These are phyloP conservation scores for Albatrellus ellisii DNA, from an alignment of 768 basidiomycete species.

Conservation along the genomic window DNA sequence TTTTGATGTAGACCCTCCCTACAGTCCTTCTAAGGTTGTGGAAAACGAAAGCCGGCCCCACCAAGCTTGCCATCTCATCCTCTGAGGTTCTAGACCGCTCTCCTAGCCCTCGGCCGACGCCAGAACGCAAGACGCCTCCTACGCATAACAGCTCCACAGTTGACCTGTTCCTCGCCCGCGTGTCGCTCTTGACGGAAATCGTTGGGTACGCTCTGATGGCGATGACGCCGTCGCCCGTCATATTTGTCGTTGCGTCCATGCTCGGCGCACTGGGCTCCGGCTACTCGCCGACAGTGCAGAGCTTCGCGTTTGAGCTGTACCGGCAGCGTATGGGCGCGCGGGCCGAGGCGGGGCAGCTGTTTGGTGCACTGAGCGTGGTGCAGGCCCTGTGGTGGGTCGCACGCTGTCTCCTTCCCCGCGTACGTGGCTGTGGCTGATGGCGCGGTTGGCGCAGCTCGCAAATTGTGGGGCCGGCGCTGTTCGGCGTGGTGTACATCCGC, in stretches of 20 bases:
- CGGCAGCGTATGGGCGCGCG: neutral
- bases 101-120: constrained; percentile 1
- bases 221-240: neutral
- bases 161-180: constrained; percentile 3
- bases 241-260: neutral
- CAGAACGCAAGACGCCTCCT: constrained; percentile 4
- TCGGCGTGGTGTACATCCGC: constrained; percentile 1
- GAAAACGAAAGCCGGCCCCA: constrained; percentile 27
- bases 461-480: constrained; percentile 3
- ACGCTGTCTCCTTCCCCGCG: neutral
- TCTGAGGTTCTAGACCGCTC: constrained; percentile 15
- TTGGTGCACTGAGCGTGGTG: constrained; percentile 4
- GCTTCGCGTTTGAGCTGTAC: constrained; percentile 5
- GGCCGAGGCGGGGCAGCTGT: constrained; percentile 2
- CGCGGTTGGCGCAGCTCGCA: neutral
- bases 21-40: constrained; percentile 18
- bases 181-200: neutral
- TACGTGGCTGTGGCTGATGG: neutral
- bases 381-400: constrained; percentile 1
- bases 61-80: constrained; percentile 17
- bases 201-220: neutral
- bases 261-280: constrained; percentile 1
- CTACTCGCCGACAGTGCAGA: constrained; percentile 3
- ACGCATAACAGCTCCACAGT: neutral
- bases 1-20: neutral